Percentiles rank a stretch among this genome's conserved stretches.
These are phyloP conservation scores for Alnus glutinosa DNA, from an alignment of 306 rosid genomes.

Conservation along the genomic window DNA sequence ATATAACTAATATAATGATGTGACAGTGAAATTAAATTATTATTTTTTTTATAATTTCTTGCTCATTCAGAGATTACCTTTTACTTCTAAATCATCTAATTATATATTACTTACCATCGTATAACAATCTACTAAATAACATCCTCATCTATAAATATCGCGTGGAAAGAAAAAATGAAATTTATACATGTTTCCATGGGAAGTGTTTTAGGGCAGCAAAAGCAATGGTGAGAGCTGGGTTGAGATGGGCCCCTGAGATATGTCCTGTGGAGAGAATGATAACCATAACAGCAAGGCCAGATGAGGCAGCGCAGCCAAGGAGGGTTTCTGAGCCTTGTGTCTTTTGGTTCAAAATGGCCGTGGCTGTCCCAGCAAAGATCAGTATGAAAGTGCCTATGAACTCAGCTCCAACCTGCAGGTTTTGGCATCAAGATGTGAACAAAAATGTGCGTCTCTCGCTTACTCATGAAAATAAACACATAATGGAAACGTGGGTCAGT, in stretches of 20 bases:
- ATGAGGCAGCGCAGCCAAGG: constrained; percentile 67
- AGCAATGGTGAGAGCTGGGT: constrained; percentile 82
- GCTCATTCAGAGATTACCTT: no score
- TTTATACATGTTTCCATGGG: constrained; percentile 73
- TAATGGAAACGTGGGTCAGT: constrained; percentile 14
- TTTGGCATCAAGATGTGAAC: constrained; percentile 25
- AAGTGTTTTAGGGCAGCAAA: constrained; percentile 88
- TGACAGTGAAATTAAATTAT: no score
- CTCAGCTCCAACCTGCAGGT: constrained; percentile 82
- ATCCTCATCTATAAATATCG: no score
- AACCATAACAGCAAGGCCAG: constrained; percentile 82
- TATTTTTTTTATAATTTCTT: no score
- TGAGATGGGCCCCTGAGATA: constrained; percentile 91
- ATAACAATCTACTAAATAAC: no score
- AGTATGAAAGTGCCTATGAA: constrained; percentile 76
- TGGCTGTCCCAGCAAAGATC: constrained; percentile 69
- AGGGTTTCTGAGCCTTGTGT: constrained; percentile 57
- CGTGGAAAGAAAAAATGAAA: background rate
- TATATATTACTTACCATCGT: no score
- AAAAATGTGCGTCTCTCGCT: background rate
- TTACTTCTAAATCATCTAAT: no score
- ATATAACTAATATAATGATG: no score
- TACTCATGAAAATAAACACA: background rate
- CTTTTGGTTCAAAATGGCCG: constrained; percentile 81
- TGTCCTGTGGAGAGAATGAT: constrained; percentile 77